These are phyloP conservation scores for Crithidia brevicula DNA, from an alignment of 208 protist species.

Conservation along the genomic window DNA sequence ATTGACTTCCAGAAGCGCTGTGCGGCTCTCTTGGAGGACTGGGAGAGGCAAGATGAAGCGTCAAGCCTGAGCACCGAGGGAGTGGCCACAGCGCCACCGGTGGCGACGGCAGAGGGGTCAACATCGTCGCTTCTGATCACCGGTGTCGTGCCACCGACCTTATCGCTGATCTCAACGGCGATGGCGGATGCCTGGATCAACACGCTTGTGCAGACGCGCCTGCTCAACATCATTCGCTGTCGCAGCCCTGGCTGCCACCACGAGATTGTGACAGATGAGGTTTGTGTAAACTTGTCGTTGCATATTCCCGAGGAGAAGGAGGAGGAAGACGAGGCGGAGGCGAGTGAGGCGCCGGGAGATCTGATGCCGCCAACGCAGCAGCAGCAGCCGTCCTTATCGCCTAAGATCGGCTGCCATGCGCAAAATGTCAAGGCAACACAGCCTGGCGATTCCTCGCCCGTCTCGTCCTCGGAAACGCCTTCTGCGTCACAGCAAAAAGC, in stretches of 20 bases:
- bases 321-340: background rate
- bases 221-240: slow-evolving; percentile 87
- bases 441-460: too few relatives aligned
- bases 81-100: too few relatives aligned
- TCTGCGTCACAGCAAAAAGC: too few relatives aligned
- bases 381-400: background rate
- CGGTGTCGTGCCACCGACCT: background rate
- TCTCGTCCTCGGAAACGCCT: too few relatives aligned
- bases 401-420: too few relatives aligned
- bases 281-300: slow-evolving; percentile 73
- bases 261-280: slow-evolving; percentile 75
- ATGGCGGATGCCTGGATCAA: slow-evolving; percentile 67
- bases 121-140: background rate
- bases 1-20: slow-evolving; percentile 41
- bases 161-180: slow-evolving; percentile 17
- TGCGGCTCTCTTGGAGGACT: slow-evolving; percentile 4
- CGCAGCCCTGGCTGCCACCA: slow-evolving; percentile 56
- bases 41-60: too few relatives aligned
- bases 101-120: background rate
- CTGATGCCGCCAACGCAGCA: too few relatives aligned
- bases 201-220: slow-evolving; percentile 51
- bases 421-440: too few relatives aligned
- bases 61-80: too few relatives aligned
- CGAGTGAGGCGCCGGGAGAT: too few relatives aligned
- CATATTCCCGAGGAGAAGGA: slow-evolving; percentile 27